Evolutionary conservation across 2,329 filamentous ascomycete species (phyloP).

Genomic region (Xylaria sp.): DNA sequence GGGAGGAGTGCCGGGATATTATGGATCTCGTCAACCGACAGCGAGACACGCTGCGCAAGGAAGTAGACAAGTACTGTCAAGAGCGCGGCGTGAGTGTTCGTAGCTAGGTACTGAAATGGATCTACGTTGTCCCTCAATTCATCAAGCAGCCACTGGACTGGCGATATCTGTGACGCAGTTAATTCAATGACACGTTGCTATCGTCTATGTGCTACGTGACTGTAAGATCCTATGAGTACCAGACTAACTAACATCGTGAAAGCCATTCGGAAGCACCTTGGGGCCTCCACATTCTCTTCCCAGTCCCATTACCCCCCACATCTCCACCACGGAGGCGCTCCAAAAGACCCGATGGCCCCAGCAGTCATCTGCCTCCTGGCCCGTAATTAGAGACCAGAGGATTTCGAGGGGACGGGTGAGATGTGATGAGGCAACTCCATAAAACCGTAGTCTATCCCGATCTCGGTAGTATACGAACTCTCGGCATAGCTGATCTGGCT

Average conservation of each 20-base stretch:
- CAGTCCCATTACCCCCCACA: conserved; percentile 28
- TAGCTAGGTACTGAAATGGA: conserved; percentile 7
- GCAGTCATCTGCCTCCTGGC: conserved; percentile 21
- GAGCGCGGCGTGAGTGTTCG: conserved; percentile 59
- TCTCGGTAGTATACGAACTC: conserved; percentile 16
- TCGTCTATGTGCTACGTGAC: conserved; percentile 7
- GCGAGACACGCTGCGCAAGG: conserved; percentile 73
- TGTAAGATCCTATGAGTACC: neutral
- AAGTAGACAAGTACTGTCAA: conserved; percentile 79
- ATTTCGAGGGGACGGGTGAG: conserved; percentile 10
- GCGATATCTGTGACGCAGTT: neutral
- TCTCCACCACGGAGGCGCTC: conserved; percentile 23
- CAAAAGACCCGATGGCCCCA: conserved; percentile 3
- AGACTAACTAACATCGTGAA: conserved; percentile 21
- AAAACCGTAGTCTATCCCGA: conserved; percentile 25
- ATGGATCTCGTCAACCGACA: conserved; percentile 75
- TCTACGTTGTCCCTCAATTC: neutral
- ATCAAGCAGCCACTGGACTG: neutral
- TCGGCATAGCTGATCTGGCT: neutral
- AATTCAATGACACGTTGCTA: conserved; percentile 17
- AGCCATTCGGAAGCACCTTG: conserved; percentile 19
- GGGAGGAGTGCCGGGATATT: conserved; percentile 64
- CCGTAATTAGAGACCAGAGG: conserved; percentile 5
- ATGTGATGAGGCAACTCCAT: conserved; percentile 14
- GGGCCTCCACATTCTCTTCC: conserved; percentile 28